Base-by-base conservation (phyloP, 2,329 filamentous ascomycete genomes). In the Esteya vermicola region DNA sequence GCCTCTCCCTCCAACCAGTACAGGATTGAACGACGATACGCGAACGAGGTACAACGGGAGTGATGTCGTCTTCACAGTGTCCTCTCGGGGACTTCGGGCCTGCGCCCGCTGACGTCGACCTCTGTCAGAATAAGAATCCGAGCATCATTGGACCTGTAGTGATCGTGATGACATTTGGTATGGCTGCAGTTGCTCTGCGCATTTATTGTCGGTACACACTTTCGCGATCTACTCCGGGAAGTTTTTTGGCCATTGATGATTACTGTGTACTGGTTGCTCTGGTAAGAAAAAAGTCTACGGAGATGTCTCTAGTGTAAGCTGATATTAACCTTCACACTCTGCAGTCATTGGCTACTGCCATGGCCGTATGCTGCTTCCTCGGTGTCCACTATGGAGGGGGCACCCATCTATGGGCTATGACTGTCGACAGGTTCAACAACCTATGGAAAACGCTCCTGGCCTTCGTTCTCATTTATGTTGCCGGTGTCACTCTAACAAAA, bases 381-480 rank as follows among this genome's bases (percentile, higher is more conserved):
- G 33, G 33, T 22, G 33, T 36, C n/a, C 22, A 36, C 14, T 36
- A 25, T 12, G 33, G 33, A 18, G 33, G 33, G 21, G 33, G 33
- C 13, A 21, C 12, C 21, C 33, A 36, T 20, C 21, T 36, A 21
- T 36, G 33, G 33, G 33, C 22, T 3, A 9, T 36, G 10, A 26
- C 22, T 9, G 8, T 10, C 22, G 22, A 26, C 22, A 36, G 26
- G 18, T 36, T 36, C 33, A 26, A 36, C 33, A 18, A 18, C 22
- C 33, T 36, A 22, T 36, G 33, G 33, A 36, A 36, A 16, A 36
- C 33, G 22, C 33, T 36, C 21, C 26, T 36, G 18, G 33, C 33
- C 22, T 36, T 36, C 19, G 22, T 36, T 18, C 33, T 36, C 33
- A 36, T 36, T 22, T 36, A 36, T 22, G 33, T 36, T 26, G 33